These are phyloP conservation scores for Achlya hypogyna DNA, from an alignment of 352 stramenopile species.

Conservation along the genomic window DNA sequence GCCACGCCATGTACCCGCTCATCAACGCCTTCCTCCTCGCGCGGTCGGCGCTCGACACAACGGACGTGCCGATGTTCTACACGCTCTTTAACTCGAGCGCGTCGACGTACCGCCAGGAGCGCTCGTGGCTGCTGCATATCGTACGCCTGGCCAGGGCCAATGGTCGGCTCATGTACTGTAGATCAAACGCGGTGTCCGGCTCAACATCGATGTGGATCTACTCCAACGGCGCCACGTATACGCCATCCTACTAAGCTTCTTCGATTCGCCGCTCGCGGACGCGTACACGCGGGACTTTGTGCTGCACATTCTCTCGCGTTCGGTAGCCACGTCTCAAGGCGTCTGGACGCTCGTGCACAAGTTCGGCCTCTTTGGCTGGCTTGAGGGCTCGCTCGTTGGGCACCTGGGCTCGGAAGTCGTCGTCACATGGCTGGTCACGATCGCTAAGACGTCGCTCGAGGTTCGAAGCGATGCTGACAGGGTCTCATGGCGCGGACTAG, in stretches of 20 bases:
- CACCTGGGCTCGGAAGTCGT: neutral
- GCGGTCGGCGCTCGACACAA: constrained; percentile 64
- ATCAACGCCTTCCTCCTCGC: constrained; percentile 80
- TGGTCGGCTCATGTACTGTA: neutral
- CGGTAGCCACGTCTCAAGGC: constrained; percentile 40
- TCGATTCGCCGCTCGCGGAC: constrained; percentile 59
- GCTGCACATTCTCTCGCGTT: constrained; percentile 41
- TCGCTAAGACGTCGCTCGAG: neutral
- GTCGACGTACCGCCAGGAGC: constrained; percentile 69
- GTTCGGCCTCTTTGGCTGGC: constrained; percentile 51
- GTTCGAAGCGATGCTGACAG: neutral
- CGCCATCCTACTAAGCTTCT: constrained; percentile 77
- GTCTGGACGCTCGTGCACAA: constrained; percentile 54
- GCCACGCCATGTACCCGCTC: constrained; percentile 63
- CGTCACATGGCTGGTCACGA: neutral
- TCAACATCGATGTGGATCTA: constrained; percentile 53
- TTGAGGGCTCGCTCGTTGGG: constrained; percentile 30
- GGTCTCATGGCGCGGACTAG: neutral
- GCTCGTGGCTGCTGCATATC: constrained; percentile 72
- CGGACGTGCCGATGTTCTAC: constrained; percentile 85
- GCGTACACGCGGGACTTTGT: constrained; percentile 69
- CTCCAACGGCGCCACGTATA: constrained; percentile 71
- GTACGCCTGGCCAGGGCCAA: constrained; percentile 26
- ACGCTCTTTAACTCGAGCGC: constrained; percentile 75
- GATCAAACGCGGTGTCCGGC: constrained; percentile 40